These are phyloP conservation scores for Huntiella omanensis DNA, from an alignment of 2,329 filamentous ascomycete species.

Conservation along the genomic window DNA sequence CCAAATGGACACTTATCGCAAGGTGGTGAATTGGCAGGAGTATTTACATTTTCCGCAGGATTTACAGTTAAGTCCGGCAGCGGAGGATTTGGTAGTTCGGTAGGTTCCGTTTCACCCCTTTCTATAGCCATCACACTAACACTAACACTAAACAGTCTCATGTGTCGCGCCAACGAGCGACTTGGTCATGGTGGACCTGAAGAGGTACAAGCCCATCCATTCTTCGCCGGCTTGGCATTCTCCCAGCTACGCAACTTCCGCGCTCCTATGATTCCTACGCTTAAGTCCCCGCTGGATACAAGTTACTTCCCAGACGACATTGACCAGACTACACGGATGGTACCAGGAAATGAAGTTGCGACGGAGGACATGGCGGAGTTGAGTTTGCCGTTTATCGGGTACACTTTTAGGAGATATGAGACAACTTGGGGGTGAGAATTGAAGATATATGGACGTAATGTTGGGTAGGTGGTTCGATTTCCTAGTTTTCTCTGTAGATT, in stretches of 20 bases:
- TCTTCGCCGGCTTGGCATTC: constrained; percentile 95
- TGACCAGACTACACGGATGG: constrained; percentile 56
- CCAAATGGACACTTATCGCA: constrained; percentile 91
- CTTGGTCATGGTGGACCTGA: constrained; percentile 71
- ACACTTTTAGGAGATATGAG: constrained; percentile 14
- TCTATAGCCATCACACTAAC: constrained; percentile 10
- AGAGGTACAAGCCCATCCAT: constrained; percentile 84
- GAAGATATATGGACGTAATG: no score
- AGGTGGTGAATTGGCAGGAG: constrained; percentile 97
- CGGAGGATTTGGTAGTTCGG: constrained; percentile 84
- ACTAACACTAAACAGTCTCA: constrained; percentile 40
- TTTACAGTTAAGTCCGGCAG: constrained; percentile 70
- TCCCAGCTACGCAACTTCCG: constrained; percentile 81
- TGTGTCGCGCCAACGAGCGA: constrained; percentile 85
- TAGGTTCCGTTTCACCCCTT: constrained; percentile 26
- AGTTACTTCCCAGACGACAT: constrained; percentile 99
- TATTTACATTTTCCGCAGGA: constrained; percentile 94
- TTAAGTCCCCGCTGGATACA: constrained; percentile 86
- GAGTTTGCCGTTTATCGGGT: constrained; percentile 57
- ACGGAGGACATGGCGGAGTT: constrained; percentile 73
- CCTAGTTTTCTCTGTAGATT: no score
- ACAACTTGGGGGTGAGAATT: constrained; percentile 8
- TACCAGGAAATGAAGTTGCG: background rate
- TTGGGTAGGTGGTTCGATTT: no score
- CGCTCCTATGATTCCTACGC: constrained; percentile 85